phyloP scores from a whole-genome alignment of 1,139 yeast species.

The Candida buenavistaensis region DNA sequence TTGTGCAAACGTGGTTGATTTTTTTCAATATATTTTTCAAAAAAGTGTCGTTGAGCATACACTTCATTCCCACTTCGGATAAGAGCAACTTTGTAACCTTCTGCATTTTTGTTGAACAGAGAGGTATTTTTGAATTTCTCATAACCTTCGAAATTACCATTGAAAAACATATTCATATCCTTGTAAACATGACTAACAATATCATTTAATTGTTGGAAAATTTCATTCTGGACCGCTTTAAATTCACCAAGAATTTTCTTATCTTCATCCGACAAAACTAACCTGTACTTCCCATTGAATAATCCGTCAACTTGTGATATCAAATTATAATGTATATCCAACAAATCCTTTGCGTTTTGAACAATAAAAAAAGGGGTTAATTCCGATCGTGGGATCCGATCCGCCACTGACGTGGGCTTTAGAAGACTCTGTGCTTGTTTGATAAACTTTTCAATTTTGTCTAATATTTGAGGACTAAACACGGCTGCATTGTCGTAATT shows the following conservation, averaged over 20 bases:
- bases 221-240: constrained; percentile 12
- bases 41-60: not conserved
- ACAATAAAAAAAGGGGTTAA: constrained; percentile 1
- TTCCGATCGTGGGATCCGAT: not conserved
- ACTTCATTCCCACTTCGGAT: not conserved
- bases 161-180: not conserved
- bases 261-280: not conserved
- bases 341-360: not conserved
- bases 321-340: constrained; percentile 1
- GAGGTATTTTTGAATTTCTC: not conserved
- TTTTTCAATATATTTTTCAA: not conserved
- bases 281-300: constrained; percentile 3
- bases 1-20: not conserved
- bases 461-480: constrained; percentile 18
- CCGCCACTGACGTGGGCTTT: constrained; percentile 3
- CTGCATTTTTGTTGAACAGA: not conserved
- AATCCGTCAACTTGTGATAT: constrained; percentile 5
- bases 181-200: not conserved
- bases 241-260: not conserved
- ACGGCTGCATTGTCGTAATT: constrained; percentile 24
- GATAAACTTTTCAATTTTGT: constrained; percentile 40
- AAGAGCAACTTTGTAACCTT: not conserved
- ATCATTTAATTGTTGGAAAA: constrained; percentile 13
- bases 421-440: constrained; percentile 36
- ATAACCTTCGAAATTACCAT: not conserved